phyloP scores from a whole-genome alignment of 805 yeast species.

The Zygoascus biomembranicola region DNA sequence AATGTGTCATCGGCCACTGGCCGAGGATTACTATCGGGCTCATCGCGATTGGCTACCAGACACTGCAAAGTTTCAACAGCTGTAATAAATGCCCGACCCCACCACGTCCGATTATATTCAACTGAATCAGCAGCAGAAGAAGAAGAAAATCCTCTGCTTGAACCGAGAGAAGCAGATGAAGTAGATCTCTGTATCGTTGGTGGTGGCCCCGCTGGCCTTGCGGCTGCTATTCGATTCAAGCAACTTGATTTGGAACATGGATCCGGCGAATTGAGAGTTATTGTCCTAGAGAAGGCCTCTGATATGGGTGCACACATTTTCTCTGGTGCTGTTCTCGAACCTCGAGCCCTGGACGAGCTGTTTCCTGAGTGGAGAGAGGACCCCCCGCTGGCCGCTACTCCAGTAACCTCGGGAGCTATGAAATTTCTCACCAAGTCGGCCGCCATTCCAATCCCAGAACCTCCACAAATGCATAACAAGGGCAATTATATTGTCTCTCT shows the following conservation, averaged over 20 bases:
- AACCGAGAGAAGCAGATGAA: conserved; percentile 70
- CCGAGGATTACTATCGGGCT: background rate
- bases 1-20: background rate
- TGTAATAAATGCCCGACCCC: background rate
- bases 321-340: conserved; percentile 92
- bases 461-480: conserved; percentile 79
- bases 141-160: conserved; percentile 17
- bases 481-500: conserved; percentile 83
- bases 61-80: too few species aligned
- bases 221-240: conserved; percentile 84
- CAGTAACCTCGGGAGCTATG: conserved; percentile 69
- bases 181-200: conserved; percentile 96
- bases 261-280: conserved; percentile 66
- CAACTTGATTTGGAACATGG: conserved; percentile 68
- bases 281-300: conserved; percentile 84
- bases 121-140: background rate
- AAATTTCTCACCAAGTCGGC: conserved; percentile 52
- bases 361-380: conserved; percentile 51
- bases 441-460: conserved; percentile 77
- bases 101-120: background rate
- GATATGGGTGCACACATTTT: conserved; percentile 90
- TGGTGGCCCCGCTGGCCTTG: conserved; percentile 96
- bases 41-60: background rate
- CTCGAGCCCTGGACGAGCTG: conserved; percentile 76
- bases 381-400: conserved; percentile 55